Conservation (phyloP, 352 stramenopile genomes). For the Globisporangium parvum region DNA sequence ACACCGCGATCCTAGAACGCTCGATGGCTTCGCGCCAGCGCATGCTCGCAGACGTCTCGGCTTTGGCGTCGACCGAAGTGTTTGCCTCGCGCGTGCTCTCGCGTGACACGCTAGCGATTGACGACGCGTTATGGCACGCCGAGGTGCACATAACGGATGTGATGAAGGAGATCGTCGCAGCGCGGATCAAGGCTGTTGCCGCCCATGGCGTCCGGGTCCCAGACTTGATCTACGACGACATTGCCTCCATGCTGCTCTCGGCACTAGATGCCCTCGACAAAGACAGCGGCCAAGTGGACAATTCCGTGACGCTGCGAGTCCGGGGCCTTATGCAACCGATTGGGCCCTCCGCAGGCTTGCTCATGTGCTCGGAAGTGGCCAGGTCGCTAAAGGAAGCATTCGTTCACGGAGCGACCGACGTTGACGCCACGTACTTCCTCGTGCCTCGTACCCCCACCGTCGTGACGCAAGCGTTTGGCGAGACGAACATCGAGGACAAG, state of each 20-base stretch:
- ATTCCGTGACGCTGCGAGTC: no score
- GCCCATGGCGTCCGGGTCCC: no score
- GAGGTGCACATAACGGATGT: no score
- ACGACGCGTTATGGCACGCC: slow-evolving; percentile 7
- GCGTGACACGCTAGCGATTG: slow-evolving; percentile 23
- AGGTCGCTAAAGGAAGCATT: no score
- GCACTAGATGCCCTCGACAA: background rate
- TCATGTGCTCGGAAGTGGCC: no score
- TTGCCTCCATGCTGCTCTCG: slow-evolving; percentile 21
- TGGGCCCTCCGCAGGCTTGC: no score
- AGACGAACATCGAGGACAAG: no score
- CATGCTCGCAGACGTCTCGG: slow-evolving; percentile 13
- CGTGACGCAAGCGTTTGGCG: slow-evolving; percentile 15
- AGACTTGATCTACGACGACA: no score
- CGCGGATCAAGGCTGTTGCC: no score
- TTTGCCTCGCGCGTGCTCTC: slow-evolving; percentile 27
- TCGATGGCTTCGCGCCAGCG: slow-evolving; percentile 10
- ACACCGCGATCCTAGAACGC: slow-evolving; percentile 17
- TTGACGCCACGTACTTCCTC: slow-evolving; percentile 15
- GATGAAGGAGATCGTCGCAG: no score
- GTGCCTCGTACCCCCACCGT: slow-evolving; percentile 16
- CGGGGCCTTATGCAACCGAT: no score
- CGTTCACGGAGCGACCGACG: background rate
- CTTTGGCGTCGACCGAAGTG: slow-evolving; percentile 18
- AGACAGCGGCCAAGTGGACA: no score